These are phyloP conservation scores for Trichophyton schoenleinii DNA, from an alignment of 2,329 filamentous ascomycete genomes.

Conservation along the genomic window DNA sequence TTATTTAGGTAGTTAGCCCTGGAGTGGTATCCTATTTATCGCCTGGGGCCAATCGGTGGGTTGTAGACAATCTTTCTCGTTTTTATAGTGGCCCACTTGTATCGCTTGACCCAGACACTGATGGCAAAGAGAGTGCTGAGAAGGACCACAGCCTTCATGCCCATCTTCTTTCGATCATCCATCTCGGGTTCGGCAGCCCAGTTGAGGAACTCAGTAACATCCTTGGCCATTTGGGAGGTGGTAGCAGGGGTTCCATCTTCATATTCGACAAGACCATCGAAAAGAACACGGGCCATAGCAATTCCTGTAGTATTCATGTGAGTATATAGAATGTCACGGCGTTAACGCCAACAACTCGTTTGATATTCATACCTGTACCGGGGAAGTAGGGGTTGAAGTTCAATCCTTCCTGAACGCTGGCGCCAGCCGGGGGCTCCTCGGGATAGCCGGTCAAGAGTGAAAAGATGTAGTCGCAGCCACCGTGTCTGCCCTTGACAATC, in stretches of 20 bases:
- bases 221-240: slow-evolving; percentile 99
- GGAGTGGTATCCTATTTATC: slow-evolving; percentile 2
- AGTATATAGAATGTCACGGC: not conserved
- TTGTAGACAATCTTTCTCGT: slow-evolving; percentile 85
- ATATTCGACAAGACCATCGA: slow-evolving; percentile 95
- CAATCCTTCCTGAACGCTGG: slow-evolving; percentile 70
- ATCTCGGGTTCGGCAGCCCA: slow-evolving; percentile 98
- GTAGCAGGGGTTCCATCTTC: slow-evolving; percentile 91
- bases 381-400: slow-evolving; percentile 99
- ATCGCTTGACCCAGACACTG: slow-evolving; percentile 96
- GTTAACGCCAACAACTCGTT: not conserved
- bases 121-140: slow-evolving; percentile 67
- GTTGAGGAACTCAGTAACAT: slow-evolving; percentile 97
- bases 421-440: slow-evolving; percentile 86
- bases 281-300: slow-evolving; percentile 96
- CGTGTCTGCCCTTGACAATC: slow-evolving; percentile 95
- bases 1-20: not conserved
- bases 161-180: slow-evolving; percentile 99
- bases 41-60: slow-evolving; percentile 44
- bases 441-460: slow-evolving; percentile 92
- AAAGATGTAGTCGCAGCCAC: slow-evolving; percentile 98
- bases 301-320: slow-evolving; percentile 43
- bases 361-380: slow-evolving; percentile 55
- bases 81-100: slow-evolving; percentile 98
- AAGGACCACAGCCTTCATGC: slow-evolving; percentile 84